Percentiles rank a stretch among this genome's conserved stretches.
Conservation (phyloP, 352 stramenopile genomes). For the Pythium sp. region DNA sequence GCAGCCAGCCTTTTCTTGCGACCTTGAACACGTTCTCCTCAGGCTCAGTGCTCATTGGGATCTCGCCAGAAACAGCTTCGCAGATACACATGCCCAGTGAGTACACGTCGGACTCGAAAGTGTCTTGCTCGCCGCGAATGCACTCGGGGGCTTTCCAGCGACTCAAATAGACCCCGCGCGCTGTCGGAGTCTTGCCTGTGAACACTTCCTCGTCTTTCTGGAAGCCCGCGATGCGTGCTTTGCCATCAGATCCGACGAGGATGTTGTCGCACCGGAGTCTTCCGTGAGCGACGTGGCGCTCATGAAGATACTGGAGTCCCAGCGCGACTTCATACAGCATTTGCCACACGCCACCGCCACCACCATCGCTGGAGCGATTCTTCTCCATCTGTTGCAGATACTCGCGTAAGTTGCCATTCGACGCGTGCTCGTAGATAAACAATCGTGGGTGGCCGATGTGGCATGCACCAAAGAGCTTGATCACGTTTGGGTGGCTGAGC, state of each 20-base stretch:
- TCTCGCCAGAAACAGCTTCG: slow-evolving; percentile 26
- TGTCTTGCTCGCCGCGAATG: slow-evolving; percentile 22
- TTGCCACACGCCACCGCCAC: background rate
- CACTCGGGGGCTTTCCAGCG: slow-evolving; percentile 33
- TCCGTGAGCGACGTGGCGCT: slow-evolving; percentile 25
- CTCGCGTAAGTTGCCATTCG: slow-evolving; percentile 4
- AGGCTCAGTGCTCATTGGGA: slow-evolving; percentile 17
- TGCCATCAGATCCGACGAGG: slow-evolving; percentile 5
- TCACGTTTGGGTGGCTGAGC: slow-evolving; percentile 24
- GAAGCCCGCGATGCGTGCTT: slow-evolving; percentile 11
- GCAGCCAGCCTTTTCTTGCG: background rate
- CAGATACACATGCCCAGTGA: slow-evolving; percentile 34
- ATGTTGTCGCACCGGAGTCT: slow-evolving; percentile 18
- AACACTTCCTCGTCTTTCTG: background rate
- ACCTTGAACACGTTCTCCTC: background rate
- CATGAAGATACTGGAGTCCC: slow-evolving; percentile 61
- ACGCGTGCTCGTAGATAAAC: slow-evolving; percentile 7
- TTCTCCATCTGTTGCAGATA: background rate
- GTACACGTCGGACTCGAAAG: slow-evolving; percentile 29
- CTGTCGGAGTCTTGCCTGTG: background rate
- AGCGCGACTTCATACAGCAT: slow-evolving; percentile 16
- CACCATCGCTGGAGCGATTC: background rate
- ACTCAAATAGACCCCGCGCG: background rate
- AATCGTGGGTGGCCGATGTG: slow-evolving; percentile 6
- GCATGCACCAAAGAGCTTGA: slow-evolving; percentile 18